phyloP scores from a whole-genome alignment of 352 stramenopile genomes.

The Pythium sp. region DNA sequence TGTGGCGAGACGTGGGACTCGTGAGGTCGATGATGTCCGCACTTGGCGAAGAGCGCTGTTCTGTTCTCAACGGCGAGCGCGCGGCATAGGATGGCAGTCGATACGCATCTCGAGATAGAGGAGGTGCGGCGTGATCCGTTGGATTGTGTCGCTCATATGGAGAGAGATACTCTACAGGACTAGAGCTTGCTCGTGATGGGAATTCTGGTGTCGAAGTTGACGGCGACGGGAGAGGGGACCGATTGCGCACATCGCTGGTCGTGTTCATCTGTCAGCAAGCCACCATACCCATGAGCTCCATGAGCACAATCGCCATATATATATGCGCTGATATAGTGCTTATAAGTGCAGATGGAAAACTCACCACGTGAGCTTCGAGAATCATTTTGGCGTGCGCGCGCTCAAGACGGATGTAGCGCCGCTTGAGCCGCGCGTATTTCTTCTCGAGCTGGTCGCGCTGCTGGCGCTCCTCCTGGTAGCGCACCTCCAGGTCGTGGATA shows the following conservation, averaged over 20 bases:
- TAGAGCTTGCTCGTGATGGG: neutral
- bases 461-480: conserved; percentile 44
- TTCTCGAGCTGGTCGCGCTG: conserved; percentile 55
- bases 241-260: conserved; percentile 1
- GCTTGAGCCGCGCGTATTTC: conserved; percentile 73
- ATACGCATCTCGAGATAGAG: neutral
- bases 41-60: conserved; percentile 11
- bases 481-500: conserved; percentile 40
- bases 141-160: neutral
- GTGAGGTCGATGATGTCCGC: conserved; percentile 61
- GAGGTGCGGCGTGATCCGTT: neutral
- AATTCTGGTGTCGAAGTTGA: neutral
- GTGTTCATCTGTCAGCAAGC: conserved; percentile 8
- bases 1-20: conserved; percentile 27
- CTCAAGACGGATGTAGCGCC: conserved; percentile 60
- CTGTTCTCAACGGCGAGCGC: neutral
- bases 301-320: neutral
- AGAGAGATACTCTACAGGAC: conserved; percentile 2
- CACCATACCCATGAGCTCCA: neutral
- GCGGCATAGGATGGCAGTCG: neutral
- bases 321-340: neutral
- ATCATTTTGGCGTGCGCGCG: conserved; percentile 43
- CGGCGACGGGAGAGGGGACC: conserved; percentile 4
- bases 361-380: conserved; percentile 17
- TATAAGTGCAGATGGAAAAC: neutral